Base-by-base conservation (phyloP, 2,329 filamentous ascomycete genomes). In the Cercospora sp. region DNA sequence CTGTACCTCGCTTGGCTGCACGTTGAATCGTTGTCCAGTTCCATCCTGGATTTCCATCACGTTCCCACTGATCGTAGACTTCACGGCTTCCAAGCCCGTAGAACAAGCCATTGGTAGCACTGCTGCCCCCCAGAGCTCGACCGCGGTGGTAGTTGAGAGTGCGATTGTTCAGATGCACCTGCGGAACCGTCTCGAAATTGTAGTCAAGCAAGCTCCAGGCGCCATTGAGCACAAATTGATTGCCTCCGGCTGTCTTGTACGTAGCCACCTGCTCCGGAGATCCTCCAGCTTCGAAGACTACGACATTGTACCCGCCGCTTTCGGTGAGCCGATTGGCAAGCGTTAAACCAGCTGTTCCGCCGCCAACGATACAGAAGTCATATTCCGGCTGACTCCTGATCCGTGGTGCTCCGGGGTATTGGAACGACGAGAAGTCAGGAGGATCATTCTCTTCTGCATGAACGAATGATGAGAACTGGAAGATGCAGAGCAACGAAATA, bases 301-400 rank as follows among this genome's bases (percentile, higher is more conserved):
- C 63, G 51, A 71, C 67, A n/a, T 53, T 55, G 45, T 63, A 60
- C 20, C 57, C 65, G 10, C 69, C 69, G 28, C 67, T 69, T 59
- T 73, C 71, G 23, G 69, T 68, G 20, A 73, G 68, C 13, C 72
- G 68, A 31, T 72, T 68, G 23, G 65, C 71, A 23, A 73, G 69
- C 12, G 68, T 67, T 8, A 73, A 64, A 12, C 72, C 72, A 58
- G 72, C 71, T 20, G 72, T 73, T 16, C 72, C 72, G 55, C 69
- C 67, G 23, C 69, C 69, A 20, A 71, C 63, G 57, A 71, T 60
- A 40, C 69, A 71, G 42, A 71, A 71, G 30, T 71, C 69, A 65
- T 71, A 71, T 26, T 63, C 45, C 13, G 69, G 61, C 33, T 68
- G 55, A 33, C 60, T 64, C 6, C 60, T 59, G 9, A 51, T 42